Percentiles rank a stretch among this genome's conserved stretches.
Conservation (phyloP, 352 stramenopile genomes). For the Phytophthora colocasiae region DNA sequence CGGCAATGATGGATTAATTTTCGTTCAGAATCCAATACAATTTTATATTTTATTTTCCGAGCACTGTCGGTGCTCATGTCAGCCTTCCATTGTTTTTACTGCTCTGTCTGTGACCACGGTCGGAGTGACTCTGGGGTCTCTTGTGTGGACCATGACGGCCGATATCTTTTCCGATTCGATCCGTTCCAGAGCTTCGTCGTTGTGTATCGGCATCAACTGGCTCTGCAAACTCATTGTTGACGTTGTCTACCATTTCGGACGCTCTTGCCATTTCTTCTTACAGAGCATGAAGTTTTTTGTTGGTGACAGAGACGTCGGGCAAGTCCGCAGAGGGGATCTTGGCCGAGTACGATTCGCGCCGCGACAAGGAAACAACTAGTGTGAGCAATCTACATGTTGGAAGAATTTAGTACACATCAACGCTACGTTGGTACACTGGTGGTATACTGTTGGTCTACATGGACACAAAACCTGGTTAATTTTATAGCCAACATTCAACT, state of each 20-base stretch:
- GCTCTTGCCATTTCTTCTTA: neutral
- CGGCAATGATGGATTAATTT: no score
- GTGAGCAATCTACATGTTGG: no score
- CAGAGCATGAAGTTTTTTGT: neutral
- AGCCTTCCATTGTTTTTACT: conserved; percentile 24
- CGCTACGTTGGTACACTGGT: no score
- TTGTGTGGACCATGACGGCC: conserved; percentile 21
- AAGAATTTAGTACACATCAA: no score
- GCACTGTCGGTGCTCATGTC: conserved; percentile 11
- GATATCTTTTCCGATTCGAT: conserved; percentile 24
- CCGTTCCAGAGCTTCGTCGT: conserved; percentile 13
- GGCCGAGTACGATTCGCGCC: neutral
- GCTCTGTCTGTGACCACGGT: conserved; percentile 24
- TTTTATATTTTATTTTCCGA: no score
- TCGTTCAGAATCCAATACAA: no score
- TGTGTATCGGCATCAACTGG: conserved; percentile 26
- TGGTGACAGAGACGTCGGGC: neutral
- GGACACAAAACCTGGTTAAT: no score
- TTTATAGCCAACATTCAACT: no score
- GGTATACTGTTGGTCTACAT: no score
- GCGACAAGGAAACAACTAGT: neutral
- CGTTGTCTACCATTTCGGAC: conserved; percentile 5
- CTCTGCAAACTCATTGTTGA: conserved; percentile 22
- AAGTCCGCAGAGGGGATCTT: neutral
- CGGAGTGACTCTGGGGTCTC: conserved; percentile 12